A percentile compares a stretch with the other conserved stretches of the same genome.
Conservation (phyloP, 352 stramenopile species). For the Globisporangium rhizosaccharum region DNA sequence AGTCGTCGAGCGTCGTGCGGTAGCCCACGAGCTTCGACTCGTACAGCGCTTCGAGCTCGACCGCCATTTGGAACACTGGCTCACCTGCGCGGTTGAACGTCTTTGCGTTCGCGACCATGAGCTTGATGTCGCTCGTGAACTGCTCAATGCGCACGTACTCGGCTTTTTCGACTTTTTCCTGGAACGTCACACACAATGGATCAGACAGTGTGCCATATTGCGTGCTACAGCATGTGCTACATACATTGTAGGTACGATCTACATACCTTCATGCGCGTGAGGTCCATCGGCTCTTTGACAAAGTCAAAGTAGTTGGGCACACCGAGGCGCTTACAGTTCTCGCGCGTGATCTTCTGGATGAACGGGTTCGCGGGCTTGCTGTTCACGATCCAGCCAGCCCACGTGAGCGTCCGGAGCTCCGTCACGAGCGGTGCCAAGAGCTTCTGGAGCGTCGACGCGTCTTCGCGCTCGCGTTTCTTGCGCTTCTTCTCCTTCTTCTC, state of each 20-base stretch:
- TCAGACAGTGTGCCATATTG: neutral
- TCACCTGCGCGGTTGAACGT: slow-evolving; percentile 81
- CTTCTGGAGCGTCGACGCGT: slow-evolving; percentile 64
- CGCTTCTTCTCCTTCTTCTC: slow-evolving; percentile 86
- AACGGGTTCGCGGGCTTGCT: slow-evolving; percentile 77
- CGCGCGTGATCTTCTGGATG: slow-evolving; percentile 78
- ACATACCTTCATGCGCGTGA: slow-evolving; percentile 67
- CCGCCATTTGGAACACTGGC: slow-evolving; percentile 79
- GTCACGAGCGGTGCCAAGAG: slow-evolving; percentile 60
- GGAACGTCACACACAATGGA: neutral
- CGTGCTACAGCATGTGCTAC: neutral
- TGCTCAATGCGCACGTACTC: slow-evolving; percentile 78
- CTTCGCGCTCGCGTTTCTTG: slow-evolving; percentile 73
- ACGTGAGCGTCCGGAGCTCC: slow-evolving; percentile 65
- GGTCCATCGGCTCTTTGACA: slow-evolving; percentile 74
- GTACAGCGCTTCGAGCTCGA: slow-evolving; percentile 76
- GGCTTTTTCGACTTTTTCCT: slow-evolving; percentile 66
- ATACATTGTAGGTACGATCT: neutral
- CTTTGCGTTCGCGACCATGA: slow-evolving; percentile 79
- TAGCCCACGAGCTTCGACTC: slow-evolving; percentile 61
- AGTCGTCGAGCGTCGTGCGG: slow-evolving; percentile 65
- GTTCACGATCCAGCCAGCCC: slow-evolving; percentile 64
- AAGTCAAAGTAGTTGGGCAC: slow-evolving; percentile 87
- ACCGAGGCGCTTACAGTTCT: slow-evolving; percentile 80
- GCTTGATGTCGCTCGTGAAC: slow-evolving; percentile 71